These are phyloP conservation scores for Talaromyces liani DNA, from an alignment of 495 filamentous ascomycete genomes.

Conservation along the genomic window DNA sequence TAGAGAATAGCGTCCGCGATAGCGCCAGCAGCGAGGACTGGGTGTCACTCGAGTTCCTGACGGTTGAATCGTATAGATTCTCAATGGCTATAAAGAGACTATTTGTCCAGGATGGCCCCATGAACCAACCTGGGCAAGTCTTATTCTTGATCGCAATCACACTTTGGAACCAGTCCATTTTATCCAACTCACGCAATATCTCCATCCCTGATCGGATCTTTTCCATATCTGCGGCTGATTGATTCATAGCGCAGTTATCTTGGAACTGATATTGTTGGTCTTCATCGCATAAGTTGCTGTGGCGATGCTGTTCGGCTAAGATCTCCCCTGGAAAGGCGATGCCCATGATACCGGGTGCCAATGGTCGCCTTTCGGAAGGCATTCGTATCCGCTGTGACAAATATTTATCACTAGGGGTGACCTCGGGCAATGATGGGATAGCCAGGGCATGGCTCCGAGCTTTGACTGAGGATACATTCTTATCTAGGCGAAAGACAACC, in stretches of 20 bases:
- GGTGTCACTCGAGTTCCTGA: neutral
- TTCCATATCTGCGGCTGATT: neutral
- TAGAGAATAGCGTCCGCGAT: neutral
- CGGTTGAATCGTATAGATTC: neutral
- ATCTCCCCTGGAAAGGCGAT: neutral
- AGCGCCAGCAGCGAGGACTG: neutral
- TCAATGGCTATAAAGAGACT: constrained; percentile 3
- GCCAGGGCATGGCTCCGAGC: neutral
- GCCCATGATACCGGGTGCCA: constrained; percentile 1
- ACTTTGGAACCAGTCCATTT: neutral
- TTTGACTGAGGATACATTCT: neutral
- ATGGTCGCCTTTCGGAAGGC: neutral
- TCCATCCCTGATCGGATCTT: neutral
- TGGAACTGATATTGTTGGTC: neutral
- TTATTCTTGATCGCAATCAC: constrained; percentile 1
- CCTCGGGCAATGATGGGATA: neutral
- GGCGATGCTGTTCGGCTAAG: neutral
- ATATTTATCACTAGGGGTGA: neutral
- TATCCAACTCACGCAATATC: neutral
- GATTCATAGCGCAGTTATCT: neutral
- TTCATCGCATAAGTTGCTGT: neutral
- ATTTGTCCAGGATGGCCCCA: neutral
- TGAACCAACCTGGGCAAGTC: neutral
- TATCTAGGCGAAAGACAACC: neutral
- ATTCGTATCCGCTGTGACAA: neutral